phyloP scores from a whole-genome alignment of 225 moss, liverwort and hornwort species.

The Polytrichum formosum region DNA sequence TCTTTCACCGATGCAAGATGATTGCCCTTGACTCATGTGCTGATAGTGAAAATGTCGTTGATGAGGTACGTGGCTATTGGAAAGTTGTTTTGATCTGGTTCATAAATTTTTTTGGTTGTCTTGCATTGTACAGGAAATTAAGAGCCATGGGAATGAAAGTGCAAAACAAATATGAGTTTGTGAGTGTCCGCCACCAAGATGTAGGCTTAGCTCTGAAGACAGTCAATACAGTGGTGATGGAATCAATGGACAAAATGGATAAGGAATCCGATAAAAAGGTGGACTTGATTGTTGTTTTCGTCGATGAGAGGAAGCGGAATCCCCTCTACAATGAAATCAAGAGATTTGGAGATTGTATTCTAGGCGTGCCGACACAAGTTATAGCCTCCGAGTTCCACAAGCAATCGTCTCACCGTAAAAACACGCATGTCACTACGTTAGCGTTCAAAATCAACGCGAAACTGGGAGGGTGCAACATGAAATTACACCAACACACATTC shows the following conservation, averaged over 20 bases:
- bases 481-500: no score
- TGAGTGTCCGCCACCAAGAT: neutral
- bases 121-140: neutral
- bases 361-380: conserved; percentile 8
- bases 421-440: no score
- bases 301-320: conserved; percentile 2
- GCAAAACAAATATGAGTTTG: neutral
- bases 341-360: neutral
- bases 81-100: no score
- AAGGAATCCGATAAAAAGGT: neutral
- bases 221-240: no score
- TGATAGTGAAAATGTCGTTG: no score
- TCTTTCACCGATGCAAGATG: no score
- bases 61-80: no score
- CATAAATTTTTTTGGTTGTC: neutral
- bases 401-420: no score
- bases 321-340: conserved; percentile 5
- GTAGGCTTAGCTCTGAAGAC: neutral
- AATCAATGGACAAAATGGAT: no score
- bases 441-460: no score
- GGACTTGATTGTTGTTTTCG: neutral
- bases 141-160: neutral
- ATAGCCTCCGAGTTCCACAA: neutral
- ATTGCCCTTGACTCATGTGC: no score
- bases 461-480: no score